Evolutionary conservation across 768 basidiomycete species (phyloP), one percentile per base, ranked within the genome.

Genomic region (Tricholoma matsutake): DNA sequence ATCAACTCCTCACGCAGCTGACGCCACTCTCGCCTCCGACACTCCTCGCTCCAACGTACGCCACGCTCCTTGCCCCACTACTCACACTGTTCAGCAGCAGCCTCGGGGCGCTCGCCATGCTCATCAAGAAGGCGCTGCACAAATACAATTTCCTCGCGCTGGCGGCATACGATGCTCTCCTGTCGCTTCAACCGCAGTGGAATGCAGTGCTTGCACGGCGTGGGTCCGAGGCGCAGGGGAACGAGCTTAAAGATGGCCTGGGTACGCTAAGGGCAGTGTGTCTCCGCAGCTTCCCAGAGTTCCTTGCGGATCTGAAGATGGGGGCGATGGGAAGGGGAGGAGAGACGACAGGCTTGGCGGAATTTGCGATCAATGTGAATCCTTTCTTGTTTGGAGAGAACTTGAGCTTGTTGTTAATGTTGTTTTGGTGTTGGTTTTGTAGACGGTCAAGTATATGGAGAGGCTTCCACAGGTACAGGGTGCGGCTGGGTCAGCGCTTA

Each of bases 241-340:
- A 92, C 64, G 91, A 91, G 65, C 72, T 91, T 51, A 87, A 84
- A 65, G 92, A 94, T 8, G 86, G 85, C 0, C 66, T 91, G 6
- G 83, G 85, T 55, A 75, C 82, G 5, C 75, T 94, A 9, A 78
- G 89, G 13, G 84, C 81, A 0, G 78, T 92, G 1, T 92, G 91
- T 67, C 72, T 94, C 61, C 79, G 92, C 49, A 92, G 89, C 56
- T 94, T 94, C 71, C 92, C 92, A 0, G 92, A 94, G 67, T 89
- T 91, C 64, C 70, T 94, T 51, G 90, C 86, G 16, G 91, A 94
- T 69, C 73, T 94, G 67, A 91, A 91, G 71, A 70, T 87, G 62
- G 86, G 86, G 1, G 83, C 81, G 2, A 68, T 79, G 45, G 73
- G 83, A 4, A 86, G 79, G 63, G 82, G 81, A 4, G 80, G 82